Base-by-base conservation (phyloP, 192 early-diverging fungal genomes). In the Entomortierella lignicola region DNA sequence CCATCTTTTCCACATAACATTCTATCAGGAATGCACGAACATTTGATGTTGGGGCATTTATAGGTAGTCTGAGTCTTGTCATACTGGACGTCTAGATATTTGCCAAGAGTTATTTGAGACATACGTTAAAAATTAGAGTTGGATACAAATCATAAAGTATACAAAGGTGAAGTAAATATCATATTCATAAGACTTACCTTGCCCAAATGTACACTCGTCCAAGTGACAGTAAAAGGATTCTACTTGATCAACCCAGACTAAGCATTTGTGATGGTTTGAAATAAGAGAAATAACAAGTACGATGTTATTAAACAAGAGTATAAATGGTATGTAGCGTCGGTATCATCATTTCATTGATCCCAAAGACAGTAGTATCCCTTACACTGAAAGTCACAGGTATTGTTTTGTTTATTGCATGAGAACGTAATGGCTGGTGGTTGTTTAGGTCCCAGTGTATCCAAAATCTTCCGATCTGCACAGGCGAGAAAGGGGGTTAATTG, bases 181-280 rank as follows among this genome's bases (percentile, higher is more conserved):
- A 12, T 20, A 37, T 57, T 77, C 86, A 84, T 15, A 47, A 20
- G 44, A 47, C 12, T 47, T 47, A 47, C 44, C 85, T 72, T 91
- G 85, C 11, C 64, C 81, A 67, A 94, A 91, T 10, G 69, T 50
- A 69, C 96, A 97, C 23, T 90, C 85, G 60, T 88, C 83, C 37
- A 97, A 77, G 47, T 91, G 83, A 77, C 96, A 97, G 72, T 91
- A 97, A 81, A 97, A 97, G n/a, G 94, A 93, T 71, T 97, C 94
- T 25, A 86, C 84, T 47, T 91, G 86, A 51, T 89, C 92, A 4
- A 92, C 88, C 96, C 96, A 97, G 74, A 97, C 44, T 47, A n/a
- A n/a, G 34, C 34, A 37, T 37, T n/a, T n/a, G n/a, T n/a, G n/a
- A 37, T 37, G 10, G 34, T 37, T 7, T 10, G 10, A 4, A 37